Evolutionary conservation across 2,329 filamentous ascomycete genomes (phyloP).

Genomic region (Didymella arachidicola): DNA sequence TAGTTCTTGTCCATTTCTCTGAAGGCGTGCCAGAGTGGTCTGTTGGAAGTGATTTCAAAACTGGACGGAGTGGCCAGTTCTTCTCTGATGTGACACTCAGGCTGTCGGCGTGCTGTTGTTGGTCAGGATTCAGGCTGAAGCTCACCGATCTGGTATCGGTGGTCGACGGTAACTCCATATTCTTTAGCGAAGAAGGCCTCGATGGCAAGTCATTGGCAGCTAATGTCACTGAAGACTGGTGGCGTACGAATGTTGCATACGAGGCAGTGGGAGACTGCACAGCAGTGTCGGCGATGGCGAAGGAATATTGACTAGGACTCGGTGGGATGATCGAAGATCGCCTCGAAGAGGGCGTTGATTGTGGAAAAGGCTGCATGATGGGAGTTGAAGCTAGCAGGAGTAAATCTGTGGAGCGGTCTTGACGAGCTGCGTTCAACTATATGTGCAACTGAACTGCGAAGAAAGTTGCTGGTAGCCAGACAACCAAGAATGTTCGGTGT

Average conservation of each 20-base stretch:
- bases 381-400: neutral
- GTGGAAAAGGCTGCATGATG: slow-evolving; percentile 16
- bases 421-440: slow-evolving; percentile 11
- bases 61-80: slow-evolving; percentile 1
- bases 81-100: neutral
- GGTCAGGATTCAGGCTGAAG: neutral
- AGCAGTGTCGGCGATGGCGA: slow-evolving; percentile 17
- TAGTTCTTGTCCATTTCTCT: slow-evolving; percentile 17
- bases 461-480: slow-evolving; percentile 12
- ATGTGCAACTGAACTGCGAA: slow-evolving; percentile 6
- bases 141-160: neutral
- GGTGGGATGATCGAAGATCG: slow-evolving; percentile 16
- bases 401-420: slow-evolving; percentile 1
- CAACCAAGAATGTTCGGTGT: slow-evolving; percentile 21
- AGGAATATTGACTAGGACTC: slow-evolving; percentile 16
- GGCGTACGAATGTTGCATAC: slow-evolving; percentile 9
- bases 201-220: slow-evolving; percentile 11
- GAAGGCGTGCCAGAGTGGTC: slow-evolving; percentile 8
- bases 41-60: slow-evolving; percentile 2
- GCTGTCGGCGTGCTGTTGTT: neutral
- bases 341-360: slow-evolving; percentile 19
- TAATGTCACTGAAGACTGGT: slow-evolving; percentile 8
- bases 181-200: slow-evolving; percentile 11
- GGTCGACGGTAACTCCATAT: neutral
- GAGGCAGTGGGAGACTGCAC: slow-evolving; percentile 15